A percentile compares a stretch with the other conserved stretches of the same genome.
These are phyloP conservation scores for Fusarium beomiforme DNA, from an alignment of 2,329 filamentous ascomycete species.

Conservation along the genomic window DNA sequence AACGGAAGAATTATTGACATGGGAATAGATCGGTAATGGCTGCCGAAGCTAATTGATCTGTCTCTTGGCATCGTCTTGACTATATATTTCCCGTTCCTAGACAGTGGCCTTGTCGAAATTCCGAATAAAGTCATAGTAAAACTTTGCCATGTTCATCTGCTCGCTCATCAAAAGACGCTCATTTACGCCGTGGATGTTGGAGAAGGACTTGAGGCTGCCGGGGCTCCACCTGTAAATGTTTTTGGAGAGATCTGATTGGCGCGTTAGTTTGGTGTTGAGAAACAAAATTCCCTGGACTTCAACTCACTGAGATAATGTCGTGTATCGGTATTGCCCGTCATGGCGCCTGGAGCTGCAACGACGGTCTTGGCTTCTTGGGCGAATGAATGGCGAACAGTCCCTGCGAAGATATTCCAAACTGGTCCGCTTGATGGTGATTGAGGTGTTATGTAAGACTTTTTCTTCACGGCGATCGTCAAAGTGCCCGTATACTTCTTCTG, in stretches of 20 bases:
- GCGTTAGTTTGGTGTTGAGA: not conserved
- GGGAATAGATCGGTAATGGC: not conserved
- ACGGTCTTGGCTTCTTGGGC: not conserved
- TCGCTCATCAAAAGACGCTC: conserved; percentile 18
- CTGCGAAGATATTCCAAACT: conserved; percentile 13
- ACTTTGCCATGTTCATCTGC: conserved; percentile 10
- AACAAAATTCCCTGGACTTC: not conserved
- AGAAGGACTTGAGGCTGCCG: not conserved
- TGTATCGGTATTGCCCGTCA: conserved; percentile 26
- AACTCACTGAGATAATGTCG: conserved; percentile 19
- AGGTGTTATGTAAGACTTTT: not conserved
- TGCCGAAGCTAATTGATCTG: not conserved
- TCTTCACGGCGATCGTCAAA: not conserved
- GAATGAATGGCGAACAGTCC: conserved; percentile 5
- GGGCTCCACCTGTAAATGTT: conserved; percentile 11
- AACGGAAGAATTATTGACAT: conserved; percentile 1
- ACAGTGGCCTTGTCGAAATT: not conserved
- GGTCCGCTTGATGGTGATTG: not conserved
- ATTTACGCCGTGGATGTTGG: conserved; percentile 6
- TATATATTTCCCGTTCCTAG: not conserved
- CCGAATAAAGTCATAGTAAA: conserved; percentile 14
- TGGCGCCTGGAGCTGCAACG: conserved; percentile 5
- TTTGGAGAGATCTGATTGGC: not conserved
- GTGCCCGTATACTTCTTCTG: not conserved
- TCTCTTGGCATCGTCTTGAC: not conserved